These are phyloP conservation scores for Phytophthora rubi DNA, from an alignment of 352 stramenopile species.

Conservation along the genomic window DNA sequence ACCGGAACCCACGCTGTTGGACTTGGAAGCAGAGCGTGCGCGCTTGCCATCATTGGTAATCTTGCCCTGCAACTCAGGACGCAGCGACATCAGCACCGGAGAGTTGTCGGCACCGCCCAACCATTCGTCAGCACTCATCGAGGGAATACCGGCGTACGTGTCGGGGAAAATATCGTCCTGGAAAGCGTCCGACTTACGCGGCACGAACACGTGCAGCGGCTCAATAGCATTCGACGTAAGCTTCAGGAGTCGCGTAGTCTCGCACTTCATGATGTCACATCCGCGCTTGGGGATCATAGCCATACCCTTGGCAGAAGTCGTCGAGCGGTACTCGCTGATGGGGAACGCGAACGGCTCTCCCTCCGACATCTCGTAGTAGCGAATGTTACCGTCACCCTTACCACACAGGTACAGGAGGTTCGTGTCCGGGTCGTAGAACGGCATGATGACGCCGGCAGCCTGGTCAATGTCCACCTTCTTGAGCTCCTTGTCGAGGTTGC, in stretches of 20 bases:
- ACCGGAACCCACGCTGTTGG: slow-evolving; percentile 42
- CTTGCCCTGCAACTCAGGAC: slow-evolving; percentile 89
- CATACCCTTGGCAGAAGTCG: slow-evolving; percentile 96
- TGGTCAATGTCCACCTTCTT: slow-evolving; percentile 97
- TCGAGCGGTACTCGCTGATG: slow-evolving; percentile 96
- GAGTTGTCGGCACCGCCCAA: slow-evolving; percentile 93
- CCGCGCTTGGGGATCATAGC: slow-evolving; percentile 99
- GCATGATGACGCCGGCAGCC: slow-evolving; percentile 98
- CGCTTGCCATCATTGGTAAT: slow-evolving; percentile 89
- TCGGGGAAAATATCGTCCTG: slow-evolving; percentile 99
- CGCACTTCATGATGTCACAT: slow-evolving; percentile 98
- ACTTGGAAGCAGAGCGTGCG: slow-evolving; percentile 55
- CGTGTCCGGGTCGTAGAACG: slow-evolving; percentile 98
- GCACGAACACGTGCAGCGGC: slow-evolving; percentile 96
- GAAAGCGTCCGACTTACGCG: slow-evolving; percentile 99
- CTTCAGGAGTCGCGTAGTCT: slow-evolving; percentile 96
- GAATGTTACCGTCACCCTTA: slow-evolving; percentile 99
- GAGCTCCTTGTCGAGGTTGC: slow-evolving; percentile 92
- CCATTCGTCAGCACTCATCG: slow-evolving; percentile 97
- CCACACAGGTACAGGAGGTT: slow-evolving; percentile 98
- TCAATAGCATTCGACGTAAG: slow-evolving; percentile 97
- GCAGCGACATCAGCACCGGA: slow-evolving; percentile 93
- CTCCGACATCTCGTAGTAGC: slow-evolving; percentile 98
- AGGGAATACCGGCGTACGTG: slow-evolving; percentile 93
- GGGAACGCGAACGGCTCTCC: slow-evolving; percentile 94